Evolutionary conservation across 805 yeast genomes (phyloP), one percentile per base, ranked within the genome.

Genomic region (Clavispora phyllophila): DNA sequence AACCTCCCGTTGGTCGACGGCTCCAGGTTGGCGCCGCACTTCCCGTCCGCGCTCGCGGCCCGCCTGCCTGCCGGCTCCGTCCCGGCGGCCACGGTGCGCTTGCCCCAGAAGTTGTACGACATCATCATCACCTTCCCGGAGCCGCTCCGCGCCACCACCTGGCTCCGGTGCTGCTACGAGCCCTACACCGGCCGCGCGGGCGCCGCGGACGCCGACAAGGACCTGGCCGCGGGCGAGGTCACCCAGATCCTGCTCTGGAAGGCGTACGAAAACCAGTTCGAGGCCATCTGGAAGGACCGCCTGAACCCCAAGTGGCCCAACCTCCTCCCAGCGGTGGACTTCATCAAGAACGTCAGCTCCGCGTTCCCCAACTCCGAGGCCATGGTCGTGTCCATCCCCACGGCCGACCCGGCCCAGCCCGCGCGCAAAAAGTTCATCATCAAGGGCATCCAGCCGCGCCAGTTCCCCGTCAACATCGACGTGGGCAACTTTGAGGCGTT

Each of bases 221-320:
- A 59, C 14, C 57, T 54, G 25, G 42, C 57, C 13, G 63, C 69
- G 1, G 88, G 91, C 4, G 96, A 89, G 57, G 96, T 90, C 9
- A 89, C 97, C 0, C 99, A 93, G 65, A 90, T 93, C 20, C 85
- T 95, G 15, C 74, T 93, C 35, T 93, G 99, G 99, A 87, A 89
- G 61, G 81, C 96, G 0, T 93, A 93, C 65, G 98, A 93, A 61
- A 70, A 81, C 12, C 93, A 85, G 60, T 93, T 93, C 56, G 84
- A 84, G 47, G 76, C 75, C 42, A 78, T 76, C 42, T 76, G 82
- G 54, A 78, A 80, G 51, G 58, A 58, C 31, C 51, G 58, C 22
- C 45, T 45, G 45, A 57, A 55, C 38, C 50, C 58, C 14, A 60
- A 58, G 34, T 62, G 50, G 51, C 57, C 57, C 43, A 51, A 49